Evolutionary conservation across 495 filamentous ascomycete genomes (phyloP).

Genomic region (Neurospora sp.): DNA sequence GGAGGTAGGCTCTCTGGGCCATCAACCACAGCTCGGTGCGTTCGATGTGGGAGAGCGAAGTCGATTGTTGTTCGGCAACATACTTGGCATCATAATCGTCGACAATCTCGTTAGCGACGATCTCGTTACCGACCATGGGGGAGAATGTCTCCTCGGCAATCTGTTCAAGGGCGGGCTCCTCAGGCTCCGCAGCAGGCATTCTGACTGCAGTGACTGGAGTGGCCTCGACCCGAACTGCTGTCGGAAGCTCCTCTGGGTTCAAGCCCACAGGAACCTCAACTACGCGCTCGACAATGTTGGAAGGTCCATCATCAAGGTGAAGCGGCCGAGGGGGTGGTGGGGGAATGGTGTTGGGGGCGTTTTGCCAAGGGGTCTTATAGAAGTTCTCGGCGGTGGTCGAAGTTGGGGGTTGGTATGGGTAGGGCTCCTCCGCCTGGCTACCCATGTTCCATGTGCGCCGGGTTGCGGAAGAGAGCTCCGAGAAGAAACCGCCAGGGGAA

Average conservation of each 20-base stretch:
- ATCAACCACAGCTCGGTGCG: conserved; percentile 74
- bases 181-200: conserved; percentile 11
- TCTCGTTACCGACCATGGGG: conserved; percentile 34
- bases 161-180: conserved; percentile 13
- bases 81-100: conserved; percentile 65
- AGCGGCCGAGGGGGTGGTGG: conserved; percentile 23
- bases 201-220: conserved; percentile 23
- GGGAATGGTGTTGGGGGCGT: conserved; percentile 13
- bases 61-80: conserved; percentile 52
- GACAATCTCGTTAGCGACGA: conserved; percentile 43
- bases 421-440: conserved; percentile 31
- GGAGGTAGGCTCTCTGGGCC: conserved; percentile 67
- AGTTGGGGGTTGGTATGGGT: conserved; percentile 41
- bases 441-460: conserved; percentile 66
- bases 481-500: conserved; percentile 85
- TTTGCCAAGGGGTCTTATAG: conserved; percentile 67
- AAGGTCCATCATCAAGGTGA: conserved; percentile 21
- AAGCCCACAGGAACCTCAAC: conserved; percentile 47
- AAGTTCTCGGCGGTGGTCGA: conserved; percentile 77
- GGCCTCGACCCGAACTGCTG: conserved; percentile 38
- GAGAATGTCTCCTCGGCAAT: conserved; percentile 22
- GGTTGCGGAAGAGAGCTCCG: conserved; percentile 59
- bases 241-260: conserved; percentile 51
- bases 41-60: conserved; percentile 58
- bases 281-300: conserved; percentile 54